Evolutionary conservation across 768 basidiomycete genomes (phyloP).

Genomic region (Psilocybe tampanensis): DNA sequence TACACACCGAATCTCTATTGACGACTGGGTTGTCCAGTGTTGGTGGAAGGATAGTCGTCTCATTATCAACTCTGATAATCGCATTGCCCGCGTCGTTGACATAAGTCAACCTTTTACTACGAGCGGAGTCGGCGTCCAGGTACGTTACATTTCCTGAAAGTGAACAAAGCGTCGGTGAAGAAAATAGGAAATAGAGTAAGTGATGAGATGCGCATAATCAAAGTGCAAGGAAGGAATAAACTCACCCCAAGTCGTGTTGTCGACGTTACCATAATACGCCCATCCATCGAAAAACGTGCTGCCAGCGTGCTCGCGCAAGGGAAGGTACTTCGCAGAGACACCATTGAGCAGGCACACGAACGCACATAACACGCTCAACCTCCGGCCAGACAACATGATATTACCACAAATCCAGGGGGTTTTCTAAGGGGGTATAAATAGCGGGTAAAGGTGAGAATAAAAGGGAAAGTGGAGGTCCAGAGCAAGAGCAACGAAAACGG

Average conservation of each 20-base stretch:
- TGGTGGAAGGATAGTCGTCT: constrained; percentile 44
- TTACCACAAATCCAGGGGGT: too few species aligned
- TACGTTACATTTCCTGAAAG: constrained; percentile 72
- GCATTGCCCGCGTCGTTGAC: constrained; percentile 63
- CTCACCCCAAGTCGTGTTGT: constrained; percentile 49
- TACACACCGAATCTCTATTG: constrained; percentile 50
- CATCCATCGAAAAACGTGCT: constrained; percentile 55
- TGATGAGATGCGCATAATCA: too few species aligned
- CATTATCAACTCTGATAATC: constrained; percentile 77
- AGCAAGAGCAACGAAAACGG: constrained; percentile 1
- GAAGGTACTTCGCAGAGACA: constrained; percentile 28
- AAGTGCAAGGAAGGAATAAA: too few species aligned
- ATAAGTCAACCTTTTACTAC: constrained; percentile 53
- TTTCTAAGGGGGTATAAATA: too few species aligned
- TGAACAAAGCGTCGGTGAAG: too few species aligned
- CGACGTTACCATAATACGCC: constrained; percentile 52
- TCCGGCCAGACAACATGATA: neutral
- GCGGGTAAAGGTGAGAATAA: neutral
- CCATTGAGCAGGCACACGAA: constrained; percentile 2
- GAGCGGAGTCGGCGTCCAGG: constrained; percentile 48
- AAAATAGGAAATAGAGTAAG: too few species aligned
- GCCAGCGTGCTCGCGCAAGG: constrained; percentile 49
- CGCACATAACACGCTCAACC: neutral
- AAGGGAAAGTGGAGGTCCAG: neutral
- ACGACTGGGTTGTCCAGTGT: constrained; percentile 15